Evolutionary conservation across 1,139 yeast species (phyloP), one percentile per base, ranked within the genome.

Genomic region (Ogataea hybrid): DNA sequence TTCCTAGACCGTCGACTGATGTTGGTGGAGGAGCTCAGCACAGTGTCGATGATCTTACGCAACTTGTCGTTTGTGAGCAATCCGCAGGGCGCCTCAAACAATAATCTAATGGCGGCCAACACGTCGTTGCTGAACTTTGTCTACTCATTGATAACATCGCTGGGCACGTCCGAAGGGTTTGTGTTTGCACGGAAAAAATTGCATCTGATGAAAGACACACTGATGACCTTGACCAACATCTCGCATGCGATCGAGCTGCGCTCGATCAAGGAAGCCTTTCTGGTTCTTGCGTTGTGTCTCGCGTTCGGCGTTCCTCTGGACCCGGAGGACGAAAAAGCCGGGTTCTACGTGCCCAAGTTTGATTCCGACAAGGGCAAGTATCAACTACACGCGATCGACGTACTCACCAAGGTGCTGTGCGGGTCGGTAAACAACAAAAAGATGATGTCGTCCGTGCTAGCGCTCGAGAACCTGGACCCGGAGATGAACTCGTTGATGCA

Each of bases 381-480:
- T 55, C 78, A 89, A 53, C 77, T 83, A 0, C 86, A 79, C 59
- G 94, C 92, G 8, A 75, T 89, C 35, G 97, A 92, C 65, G 77
- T 85, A 0, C 67, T 90, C 27, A 84, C 96, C 11, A 90, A 90
- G 60, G 63, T 88, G 7, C 62, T 89, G 32, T 94, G 92, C 6
- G 72, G 95, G 27, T 95, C 86, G 44, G 81, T 85, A 1, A 85
- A 88, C 27, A 89, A 89, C 53, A 69, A 85, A 44, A 68, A 75
- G 2, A 67, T 77, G 16, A 67, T 90, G 53, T 74, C 71, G 50
- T 75, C 80, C 0, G 77, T 87, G 1, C 64, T 89, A 41, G 68
- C 77, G 5, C 88, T 87, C 3, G 68, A 51, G 11, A 54, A 51
- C 5, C 62, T 58, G n/a, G 59, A 60, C 32, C 25, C 41, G 4